Evolutionary conservation across 805 yeast genomes (phyloP).

Genomic region (Wickerhamiella lipophila): DNA sequence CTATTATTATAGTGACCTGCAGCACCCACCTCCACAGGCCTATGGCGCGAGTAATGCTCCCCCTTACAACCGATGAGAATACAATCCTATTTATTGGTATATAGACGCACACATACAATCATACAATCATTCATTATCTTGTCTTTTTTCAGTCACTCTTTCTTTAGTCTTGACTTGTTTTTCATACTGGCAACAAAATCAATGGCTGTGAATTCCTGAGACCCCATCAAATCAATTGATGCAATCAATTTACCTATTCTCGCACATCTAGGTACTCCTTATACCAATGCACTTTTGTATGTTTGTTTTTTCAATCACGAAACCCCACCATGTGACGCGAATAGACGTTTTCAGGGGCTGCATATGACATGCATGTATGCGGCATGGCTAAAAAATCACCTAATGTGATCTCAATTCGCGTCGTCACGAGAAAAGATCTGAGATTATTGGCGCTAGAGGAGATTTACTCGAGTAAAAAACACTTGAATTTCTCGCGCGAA

Average conservation of each 20-base stretch:
- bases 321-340: conserved; percentile 1
- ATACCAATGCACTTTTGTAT: too few species aligned
- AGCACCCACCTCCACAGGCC: conserved; percentile 3
- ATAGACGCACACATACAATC: not conserved
- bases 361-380: not conserved
- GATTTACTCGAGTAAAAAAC: too few species aligned
- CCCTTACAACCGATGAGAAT: not conserved
- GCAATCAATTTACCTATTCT: too few species aligned
- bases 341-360: conserved; percentile 1
- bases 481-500: not conserved
- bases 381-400: not conserved
- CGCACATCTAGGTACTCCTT: too few species aligned
- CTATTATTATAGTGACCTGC: not conserved
- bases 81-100: not conserved
- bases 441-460: too few species aligned
- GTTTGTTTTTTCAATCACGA: not conserved
- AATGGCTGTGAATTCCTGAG: too few species aligned
- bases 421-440: not conserved
- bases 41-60: not conserved
- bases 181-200: too few species aligned
- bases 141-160: too few species aligned
- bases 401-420: not conserved
- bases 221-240: too few species aligned
- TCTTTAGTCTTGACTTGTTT: too few species aligned
- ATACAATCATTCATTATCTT: too few species aligned